These are phyloP conservation scores for Globisporangium recalcitrans DNA, from an alignment of 352 stramenopile genomes.

Conservation along the genomic window DNA sequence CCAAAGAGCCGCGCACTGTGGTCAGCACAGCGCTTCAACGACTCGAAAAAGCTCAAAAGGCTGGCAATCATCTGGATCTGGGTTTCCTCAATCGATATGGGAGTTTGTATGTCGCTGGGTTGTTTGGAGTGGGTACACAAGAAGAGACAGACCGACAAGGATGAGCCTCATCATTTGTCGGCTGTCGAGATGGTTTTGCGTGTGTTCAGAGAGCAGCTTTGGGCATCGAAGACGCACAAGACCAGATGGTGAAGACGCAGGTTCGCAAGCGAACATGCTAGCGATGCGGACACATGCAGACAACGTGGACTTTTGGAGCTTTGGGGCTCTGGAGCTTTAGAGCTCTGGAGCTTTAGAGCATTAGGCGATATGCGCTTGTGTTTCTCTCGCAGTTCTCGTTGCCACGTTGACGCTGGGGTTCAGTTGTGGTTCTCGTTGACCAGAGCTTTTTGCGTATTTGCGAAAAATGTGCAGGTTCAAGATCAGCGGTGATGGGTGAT, in stretches of 20 bases:
- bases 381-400: too few relatives aligned
- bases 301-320: too few relatives aligned
- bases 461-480: background rate
- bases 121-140: background rate
- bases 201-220: background rate
- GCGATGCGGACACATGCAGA: background rate
- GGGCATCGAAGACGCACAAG: background rate
- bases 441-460: background rate
- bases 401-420: too few relatives aligned
- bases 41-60: background rate
- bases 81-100: background rate
- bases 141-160: background rate
- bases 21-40: conserved; percentile 3
- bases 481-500: background rate
- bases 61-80: background rate
- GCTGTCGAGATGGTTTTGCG: background rate
- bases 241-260: background rate
- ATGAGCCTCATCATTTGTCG: too few relatives aligned
- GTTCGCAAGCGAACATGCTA: background rate
- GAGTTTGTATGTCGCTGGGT: background rate
- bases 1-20: conserved; percentile 4
- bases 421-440: too few relatives aligned
- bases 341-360: too few relatives aligned
- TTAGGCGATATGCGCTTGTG: too few relatives aligned
- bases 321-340: too few relatives aligned